These are phyloP conservation scores for Thraustotheca clavata DNA, from an alignment of 352 stramenopile species.

Conservation along the genomic window DNA sequence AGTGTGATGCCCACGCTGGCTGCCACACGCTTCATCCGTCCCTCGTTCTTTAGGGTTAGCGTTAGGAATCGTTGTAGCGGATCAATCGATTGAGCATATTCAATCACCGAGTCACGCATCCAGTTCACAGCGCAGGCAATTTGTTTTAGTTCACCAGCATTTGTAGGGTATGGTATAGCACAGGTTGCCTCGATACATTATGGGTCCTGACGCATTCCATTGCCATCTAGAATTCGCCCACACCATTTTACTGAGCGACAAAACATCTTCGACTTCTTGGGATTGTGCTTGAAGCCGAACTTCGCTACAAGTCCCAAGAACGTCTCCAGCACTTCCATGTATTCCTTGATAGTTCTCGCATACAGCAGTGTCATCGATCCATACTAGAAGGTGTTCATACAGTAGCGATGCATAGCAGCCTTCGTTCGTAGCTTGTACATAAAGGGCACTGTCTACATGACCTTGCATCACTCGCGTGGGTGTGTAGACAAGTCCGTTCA, in stretches of 20 bases:
- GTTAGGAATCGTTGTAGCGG: too few relatives aligned
- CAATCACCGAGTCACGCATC: background rate
- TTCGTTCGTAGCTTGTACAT: constrained; percentile 24
- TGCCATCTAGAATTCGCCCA: constrained; percentile 9
- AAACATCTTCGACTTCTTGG: constrained; percentile 21
- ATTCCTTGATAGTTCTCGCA: constrained; percentile 16
- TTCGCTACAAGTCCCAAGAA: constrained; percentile 19
- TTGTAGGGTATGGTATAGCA: constrained; percentile 20
- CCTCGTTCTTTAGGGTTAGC: too few relatives aligned
- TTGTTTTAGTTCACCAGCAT: constrained; percentile 18
- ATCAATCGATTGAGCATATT: too few relatives aligned
- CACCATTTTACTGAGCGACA: constrained; percentile 23
- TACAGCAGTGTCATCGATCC: constrained; percentile 26
- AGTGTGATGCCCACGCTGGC: too few relatives aligned
- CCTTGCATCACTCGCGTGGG: constrained; percentile 25
- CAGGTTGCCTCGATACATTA: constrained; percentile 8
- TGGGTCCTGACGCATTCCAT: background rate
- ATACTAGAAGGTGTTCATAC: constrained; percentile 22
- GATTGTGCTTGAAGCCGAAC: constrained; percentile 21
- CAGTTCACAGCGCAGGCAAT: constrained; percentile 1
- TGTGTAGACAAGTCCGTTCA: constrained; percentile 24
- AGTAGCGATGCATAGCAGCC: constrained; percentile 13
- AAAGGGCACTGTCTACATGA: background rate
- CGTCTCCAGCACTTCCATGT: constrained; percentile 1
- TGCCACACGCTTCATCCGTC: too few relatives aligned